These are phyloP conservation scores for Asterionellopsis glacialis DNA, from an alignment of 108 stramenopile genomes.

Conservation along the genomic window DNA sequence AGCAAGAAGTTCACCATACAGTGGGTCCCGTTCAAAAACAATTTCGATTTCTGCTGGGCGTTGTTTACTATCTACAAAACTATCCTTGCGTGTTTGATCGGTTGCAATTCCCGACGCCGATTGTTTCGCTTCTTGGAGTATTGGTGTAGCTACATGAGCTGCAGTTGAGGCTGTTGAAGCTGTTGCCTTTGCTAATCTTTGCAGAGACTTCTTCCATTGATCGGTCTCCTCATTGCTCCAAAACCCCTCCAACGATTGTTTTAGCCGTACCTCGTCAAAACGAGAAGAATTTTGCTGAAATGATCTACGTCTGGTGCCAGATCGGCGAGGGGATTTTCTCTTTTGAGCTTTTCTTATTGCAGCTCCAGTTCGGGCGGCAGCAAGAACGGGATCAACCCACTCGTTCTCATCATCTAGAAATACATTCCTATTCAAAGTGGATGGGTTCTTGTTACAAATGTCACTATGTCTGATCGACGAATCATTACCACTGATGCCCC, in stretches of 20 bases:
- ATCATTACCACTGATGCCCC: too few relatives aligned
- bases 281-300: neutral
- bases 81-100: neutral
- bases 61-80: neutral
- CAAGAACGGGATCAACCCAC: conserved; percentile 24
- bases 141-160: conserved; percentile 24
- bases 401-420: too few relatives aligned
- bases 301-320: neutral
- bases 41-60: neutral
- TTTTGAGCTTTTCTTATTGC: conserved; percentile 18
- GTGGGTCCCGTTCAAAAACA: neutral
- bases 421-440: too few relatives aligned
- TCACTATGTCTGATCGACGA: too few relatives aligned
- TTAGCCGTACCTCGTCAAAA: neutral
- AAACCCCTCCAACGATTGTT: neutral
- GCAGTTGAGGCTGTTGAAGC: conserved; percentile 27
- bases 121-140: conserved; percentile 17
- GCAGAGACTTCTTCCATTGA: conserved; percentile 31
- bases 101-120: neutral
- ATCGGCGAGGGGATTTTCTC: conserved; percentile 2
- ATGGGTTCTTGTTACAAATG: too few relatives aligned
- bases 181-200: conserved; percentile 20
- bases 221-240: conserved; percentile 11
- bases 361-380: conserved; percentile 26
- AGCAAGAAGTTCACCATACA: neutral